Percentiles rank a stretch among this genome's conserved stretches.
Conservation (phyloP, 1,139 yeast genomes). For the Suhomyces panamericanus region DNA sequence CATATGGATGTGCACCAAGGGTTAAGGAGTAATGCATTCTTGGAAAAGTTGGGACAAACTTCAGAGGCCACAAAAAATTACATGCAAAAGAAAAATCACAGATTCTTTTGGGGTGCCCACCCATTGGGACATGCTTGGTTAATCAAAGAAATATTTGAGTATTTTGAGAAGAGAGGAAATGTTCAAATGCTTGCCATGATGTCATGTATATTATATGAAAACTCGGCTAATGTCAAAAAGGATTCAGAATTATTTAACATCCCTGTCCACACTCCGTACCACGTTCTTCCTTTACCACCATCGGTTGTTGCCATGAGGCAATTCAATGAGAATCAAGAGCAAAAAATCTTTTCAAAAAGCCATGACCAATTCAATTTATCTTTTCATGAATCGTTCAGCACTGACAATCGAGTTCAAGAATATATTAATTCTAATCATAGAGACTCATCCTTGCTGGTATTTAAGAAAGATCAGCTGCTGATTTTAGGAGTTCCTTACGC, state of each 20-base stretch:
- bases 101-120: conserved; percentile 76
- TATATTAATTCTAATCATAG: conserved; percentile 13
- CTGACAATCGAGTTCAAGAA: conserved; percentile 11
- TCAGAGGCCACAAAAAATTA: conserved; percentile 22
- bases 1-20: conserved; percentile 3
- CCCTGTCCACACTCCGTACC: conserved; percentile 53
- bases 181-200: conserved; percentile 91
- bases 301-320: conserved; percentile 23
- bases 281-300: conserved; percentile 36
- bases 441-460: conserved; percentile 25
- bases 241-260: conserved; percentile 26
- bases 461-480: conserved; percentile 21
- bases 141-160: conserved; percentile 60
- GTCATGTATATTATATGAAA: conserved; percentile 64
- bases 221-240: conserved; percentile 24
- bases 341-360: conserved; percentile 4
- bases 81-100: conserved; percentile 19
- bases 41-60: conserved; percentile 20
- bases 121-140: conserved; percentile 78
- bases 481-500: conserved; percentile 13
- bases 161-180: conserved; percentile 65
- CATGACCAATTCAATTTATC: conserved; percentile 9
- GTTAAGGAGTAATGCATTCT: conserved; percentile 18
- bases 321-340: conserved; percentile 11
- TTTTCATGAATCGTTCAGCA: conserved; percentile 15